A percentile compares a stretch with the other conserved stretches of the same genome.
These are phyloP conservation scores for Gnomoniopsis sp. DNA, from an alignment of 2,329 filamentous ascomycete genomes.

Conservation along the genomic window DNA sequence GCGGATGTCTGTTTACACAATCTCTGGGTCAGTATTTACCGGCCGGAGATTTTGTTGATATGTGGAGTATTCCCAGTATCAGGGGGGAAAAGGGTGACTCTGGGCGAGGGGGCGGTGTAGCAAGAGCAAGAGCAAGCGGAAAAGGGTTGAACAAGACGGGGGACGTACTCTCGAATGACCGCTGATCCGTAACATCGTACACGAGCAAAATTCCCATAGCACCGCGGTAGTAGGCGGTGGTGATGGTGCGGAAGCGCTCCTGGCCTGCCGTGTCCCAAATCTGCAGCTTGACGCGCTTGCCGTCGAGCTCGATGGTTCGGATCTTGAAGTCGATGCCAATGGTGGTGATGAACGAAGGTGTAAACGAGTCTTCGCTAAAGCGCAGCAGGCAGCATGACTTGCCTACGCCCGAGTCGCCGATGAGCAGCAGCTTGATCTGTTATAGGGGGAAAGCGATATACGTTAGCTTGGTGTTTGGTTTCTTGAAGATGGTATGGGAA, in stretches of 20 bases:
- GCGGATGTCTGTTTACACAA: slow-evolving; percentile 66
- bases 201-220: slow-evolving; percentile 98
- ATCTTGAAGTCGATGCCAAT: slow-evolving; percentile 99
- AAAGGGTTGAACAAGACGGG: slow-evolving; percentile 15
- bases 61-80: background rate
- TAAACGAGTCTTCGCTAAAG: slow-evolving; percentile 97
- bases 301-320: slow-evolving; percentile 96
- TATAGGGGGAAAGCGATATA: slow-evolving; percentile 13
- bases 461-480: slow-evolving; percentile 1
- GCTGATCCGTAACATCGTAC: slow-evolving; percentile 96
- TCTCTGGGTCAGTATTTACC: background rate
- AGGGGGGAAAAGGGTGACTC: background rate
- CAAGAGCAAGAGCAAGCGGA: slow-evolving; percentile 4
- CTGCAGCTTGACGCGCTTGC: slow-evolving; percentile 97
- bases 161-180: slow-evolving; percentile 84
- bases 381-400: slow-evolving; percentile 96
- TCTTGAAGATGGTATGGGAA: background rate
- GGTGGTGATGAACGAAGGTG: slow-evolving; percentile 95
- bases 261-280: slow-evolving; percentile 99
- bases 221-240: slow-evolving; percentile 95
- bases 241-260: slow-evolving; percentile 98
- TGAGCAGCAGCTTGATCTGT: slow-evolving; percentile 94
- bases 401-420: slow-evolving; percentile 93
- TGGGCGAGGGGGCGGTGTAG: background rate
- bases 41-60: slow-evolving; percentile 8